phyloP scores from a whole-genome alignment of 495 filamentous ascomycete genomes.

The Hypomontagnella monticulosa region DNA sequence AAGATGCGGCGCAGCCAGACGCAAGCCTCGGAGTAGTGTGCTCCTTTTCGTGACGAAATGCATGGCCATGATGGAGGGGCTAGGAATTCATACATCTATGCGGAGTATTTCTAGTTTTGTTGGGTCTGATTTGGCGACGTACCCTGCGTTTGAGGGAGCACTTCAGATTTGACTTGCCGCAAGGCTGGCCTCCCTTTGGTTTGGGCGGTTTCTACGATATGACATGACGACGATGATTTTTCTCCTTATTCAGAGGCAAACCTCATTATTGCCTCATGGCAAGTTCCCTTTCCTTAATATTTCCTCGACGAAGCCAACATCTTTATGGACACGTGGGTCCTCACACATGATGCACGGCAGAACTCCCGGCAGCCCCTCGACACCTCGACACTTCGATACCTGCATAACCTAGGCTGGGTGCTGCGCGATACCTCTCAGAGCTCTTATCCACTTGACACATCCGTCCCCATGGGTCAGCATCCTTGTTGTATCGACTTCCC shows the following conservation, averaged over 20 bases:
- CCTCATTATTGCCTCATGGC: constrained; percentile 51
- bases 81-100: constrained; percentile 42
- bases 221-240: constrained; percentile 56
- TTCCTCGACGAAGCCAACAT: constrained; percentile 36
- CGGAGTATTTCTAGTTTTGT: constrained; percentile 49
- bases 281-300: constrained; percentile 50
- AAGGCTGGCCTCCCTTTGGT: constrained; percentile 59
- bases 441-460: constrained; percentile 42
- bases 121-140: constrained; percentile 55
- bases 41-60: constrained; percentile 20
- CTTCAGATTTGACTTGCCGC: constrained; percentile 68
- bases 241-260: constrained; percentile 45
- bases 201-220: constrained; percentile 54
- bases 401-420: constrained; percentile 18
- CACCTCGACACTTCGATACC: constrained; percentile 32
- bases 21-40: constrained; percentile 71
- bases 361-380: constrained; percentile 34
- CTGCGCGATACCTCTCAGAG: constrained; percentile 30
- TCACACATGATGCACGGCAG: constrained; percentile 34
- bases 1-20: constrained; percentile 92
- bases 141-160: constrained; percentile 50
- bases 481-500: constrained; percentile 44
- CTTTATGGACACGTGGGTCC: constrained; percentile 37
- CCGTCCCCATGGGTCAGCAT: constrained; percentile 48
- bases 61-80: constrained; percentile 33